Percentiles rank a stretch among this genome's conserved stretches.
These are phyloP conservation scores for Coemansia sp. DNA, from an alignment of 192 early-diverging fungal species.

Conservation along the genomic window DNA sequence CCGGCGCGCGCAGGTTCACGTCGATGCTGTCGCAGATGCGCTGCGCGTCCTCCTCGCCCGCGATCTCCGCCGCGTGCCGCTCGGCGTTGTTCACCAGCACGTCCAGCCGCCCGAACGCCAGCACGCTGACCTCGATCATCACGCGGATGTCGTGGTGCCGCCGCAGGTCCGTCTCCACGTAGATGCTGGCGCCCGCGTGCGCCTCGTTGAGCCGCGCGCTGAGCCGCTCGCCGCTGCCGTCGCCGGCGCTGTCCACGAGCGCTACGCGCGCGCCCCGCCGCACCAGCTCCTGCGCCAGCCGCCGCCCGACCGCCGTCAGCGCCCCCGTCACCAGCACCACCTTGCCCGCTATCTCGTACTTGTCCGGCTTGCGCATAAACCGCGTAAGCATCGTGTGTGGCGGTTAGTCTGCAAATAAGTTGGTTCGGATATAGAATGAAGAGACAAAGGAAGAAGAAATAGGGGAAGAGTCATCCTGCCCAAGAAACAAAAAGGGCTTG, in stretches of 20 bases:
- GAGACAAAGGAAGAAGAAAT: background rate
- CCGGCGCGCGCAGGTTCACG: slow-evolving; percentile 37
- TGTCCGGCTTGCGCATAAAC: background rate
- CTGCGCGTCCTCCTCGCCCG: slow-evolving; percentile 13
- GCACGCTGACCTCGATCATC: slow-evolving; percentile 12
- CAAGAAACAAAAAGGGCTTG: background rate
- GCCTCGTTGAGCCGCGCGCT: background rate
- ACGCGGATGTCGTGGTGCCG: slow-evolving; percentile 2
- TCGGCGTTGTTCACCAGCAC: slow-evolving; percentile 42
- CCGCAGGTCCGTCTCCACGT: slow-evolving; percentile 16
- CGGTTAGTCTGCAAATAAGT: background rate
- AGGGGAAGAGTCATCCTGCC: background rate
- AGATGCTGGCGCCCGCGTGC: slow-evolving; percentile 10
- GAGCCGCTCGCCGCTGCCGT: background rate
- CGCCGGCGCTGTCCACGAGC: slow-evolving; percentile 17
- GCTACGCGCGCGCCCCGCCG: slow-evolving; percentile 18
- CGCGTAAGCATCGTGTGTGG: background rate
- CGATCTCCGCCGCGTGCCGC: slow-evolving; percentile 15
- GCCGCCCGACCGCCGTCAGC: slow-evolving; percentile 30
- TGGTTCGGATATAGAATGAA: background rate
- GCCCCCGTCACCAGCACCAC: slow-evolving; percentile 38
- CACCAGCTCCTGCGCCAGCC: slow-evolving; percentile 11
- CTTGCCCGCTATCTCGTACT: slow-evolving; percentile 6
- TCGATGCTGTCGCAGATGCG: slow-evolving; percentile 22
- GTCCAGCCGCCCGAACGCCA: slow-evolving; percentile 25